Base-by-base conservation (phyloP, 805 yeast genomes). In the Myxozyma vanderwaltii region DNA sequence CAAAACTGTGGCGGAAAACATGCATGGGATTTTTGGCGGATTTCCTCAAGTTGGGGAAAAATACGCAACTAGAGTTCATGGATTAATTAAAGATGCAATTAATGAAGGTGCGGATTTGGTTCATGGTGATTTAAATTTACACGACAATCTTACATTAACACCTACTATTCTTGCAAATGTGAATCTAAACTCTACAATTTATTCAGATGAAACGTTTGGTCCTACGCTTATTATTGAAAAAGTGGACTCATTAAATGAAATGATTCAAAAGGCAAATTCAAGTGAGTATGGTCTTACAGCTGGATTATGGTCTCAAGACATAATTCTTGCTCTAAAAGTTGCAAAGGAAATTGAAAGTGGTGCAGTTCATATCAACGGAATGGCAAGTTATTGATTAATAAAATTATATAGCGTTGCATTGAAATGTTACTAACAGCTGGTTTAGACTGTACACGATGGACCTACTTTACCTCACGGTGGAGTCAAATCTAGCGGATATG, bases 241-340 rank as follows among this genome's bases (percentile, higher is more conserved):
- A 74, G 89, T 89, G 72, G 78, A 77, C 67, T 79, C 87, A 51
- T 81, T 82, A 63, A 92, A 87, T 64, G 95, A 89, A 74, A 91
- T 85, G 52, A 78, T 90, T 61, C 78, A 76, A 53, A 77, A 80
- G 75, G 91, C 94, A 64, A 90, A 90, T 75, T 85, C 86, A 73
- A 80, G 91, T 40, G 83, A 82, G 57, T 88, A 85, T 71, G 96
- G 96, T 67, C 81, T 90, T 68, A 95, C 96, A 70, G 94, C 96
- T 54, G 94, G 90, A 68, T 82, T 90, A 58, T 94, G 89, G 81
- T 85, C 96, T 47, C 76, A 79, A 53, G 84, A 86, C 70, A 69
- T 86, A 58, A 82, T 80, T 77, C 85, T 80, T 68, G 94, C 89
- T 31, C 73, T 85, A 61, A 81, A 81, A 54, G 87, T 87, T 57